phyloP scores from a whole-genome alignment of 352 stramenopile genomes.

The Plasmopara halstedii region DNA sequence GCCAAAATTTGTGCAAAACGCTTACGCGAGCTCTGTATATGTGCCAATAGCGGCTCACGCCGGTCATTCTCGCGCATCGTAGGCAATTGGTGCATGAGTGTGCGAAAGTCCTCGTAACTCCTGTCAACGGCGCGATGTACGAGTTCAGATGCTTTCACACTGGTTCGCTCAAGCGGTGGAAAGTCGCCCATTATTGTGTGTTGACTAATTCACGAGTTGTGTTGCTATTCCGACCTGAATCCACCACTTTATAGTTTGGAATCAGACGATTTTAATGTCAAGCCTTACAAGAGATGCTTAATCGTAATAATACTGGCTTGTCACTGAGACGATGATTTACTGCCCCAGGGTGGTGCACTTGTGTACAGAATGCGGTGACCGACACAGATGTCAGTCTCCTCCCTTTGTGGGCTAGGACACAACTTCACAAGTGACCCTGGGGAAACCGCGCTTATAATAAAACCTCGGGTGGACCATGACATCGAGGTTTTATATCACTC shows the following conservation, averaged over 20 bases:
- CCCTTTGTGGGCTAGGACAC: slow-evolving; percentile 17
- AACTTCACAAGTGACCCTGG: slow-evolving; percentile 21
- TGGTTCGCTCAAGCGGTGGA: slow-evolving; percentile 43
- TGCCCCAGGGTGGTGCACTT: slow-evolving; percentile 5
- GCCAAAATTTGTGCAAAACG: slow-evolving; percentile 72
- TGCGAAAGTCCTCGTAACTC: slow-evolving; percentile 78
- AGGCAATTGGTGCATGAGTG: slow-evolving; percentile 61
- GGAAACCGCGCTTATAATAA: slow-evolving; percentile 5
- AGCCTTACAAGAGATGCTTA: neutral
- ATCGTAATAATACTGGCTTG: no score
- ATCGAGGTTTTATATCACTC: slow-evolving; percentile 15
- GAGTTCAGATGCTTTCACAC: slow-evolving; percentile 68
- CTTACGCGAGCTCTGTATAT: slow-evolving; percentile 52
- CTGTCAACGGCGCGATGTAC: slow-evolving; percentile 72
- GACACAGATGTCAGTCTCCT: slow-evolving; percentile 15
- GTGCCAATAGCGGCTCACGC: slow-evolving; percentile 54
- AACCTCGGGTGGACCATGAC: slow-evolving; percentile 7
- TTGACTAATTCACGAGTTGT: neutral
- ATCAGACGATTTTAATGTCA: slow-evolving; percentile 13
- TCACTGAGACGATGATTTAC: neutral
- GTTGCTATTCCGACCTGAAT: slow-evolving; percentile 9
- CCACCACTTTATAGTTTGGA: slow-evolving; percentile 6
- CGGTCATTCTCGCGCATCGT: slow-evolving; percentile 66
- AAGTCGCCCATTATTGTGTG: slow-evolving; percentile 56
- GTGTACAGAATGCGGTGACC: slow-evolving; percentile 2